Evolutionary conservation across 352 stramenopile genomes (phyloP).

Genomic region (Globisporangium echinulatum): DNA sequence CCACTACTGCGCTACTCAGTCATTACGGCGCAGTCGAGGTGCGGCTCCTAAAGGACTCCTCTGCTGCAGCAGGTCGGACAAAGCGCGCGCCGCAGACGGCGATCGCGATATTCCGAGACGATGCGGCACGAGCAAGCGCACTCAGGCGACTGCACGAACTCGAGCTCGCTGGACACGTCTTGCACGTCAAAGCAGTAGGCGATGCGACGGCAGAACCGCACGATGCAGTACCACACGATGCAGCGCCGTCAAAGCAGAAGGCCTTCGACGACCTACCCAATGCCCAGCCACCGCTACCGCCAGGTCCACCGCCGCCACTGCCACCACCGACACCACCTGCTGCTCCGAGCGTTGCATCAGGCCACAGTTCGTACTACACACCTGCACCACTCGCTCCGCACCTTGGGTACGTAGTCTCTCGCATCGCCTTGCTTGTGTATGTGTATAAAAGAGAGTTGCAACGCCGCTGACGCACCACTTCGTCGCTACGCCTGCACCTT

Average conservation of each 20-base stretch:
- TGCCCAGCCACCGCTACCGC: constrained; percentile 23
- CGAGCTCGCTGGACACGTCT: constrained; percentile 44
- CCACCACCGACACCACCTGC: constrained; percentile 9
- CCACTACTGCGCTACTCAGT: constrained; percentile 45
- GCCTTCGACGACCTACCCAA: not conserved
- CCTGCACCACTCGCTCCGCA: constrained; percentile 61
- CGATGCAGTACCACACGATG: not conserved
- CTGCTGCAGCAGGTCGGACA: constrained; percentile 14
- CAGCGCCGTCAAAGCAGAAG: not conserved
- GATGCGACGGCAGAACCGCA: constrained; percentile 1
- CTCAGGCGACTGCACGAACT: constrained; percentile 34
- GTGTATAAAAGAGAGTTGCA: no score
- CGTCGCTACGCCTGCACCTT: not conserved
- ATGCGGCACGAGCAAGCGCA: constrained; percentile 26
- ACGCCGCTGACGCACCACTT: not conserved
- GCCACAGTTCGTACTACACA: constrained; percentile 10
- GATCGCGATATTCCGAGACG: constrained; percentile 36
- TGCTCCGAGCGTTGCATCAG: not conserved
- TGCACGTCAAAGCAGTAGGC: constrained; percentile 28
- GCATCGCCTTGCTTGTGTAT: no score
- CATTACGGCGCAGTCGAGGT: constrained; percentile 54
- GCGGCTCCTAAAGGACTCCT: constrained; percentile 26
- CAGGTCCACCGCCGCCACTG: constrained; percentile 25
- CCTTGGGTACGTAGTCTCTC: constrained; percentile 37
- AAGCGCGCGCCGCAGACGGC: constrained; percentile 29